Conservation (phyloP, 2,329 filamentous ascomycete species). For the Fusarium tjaetaba region DNA sequence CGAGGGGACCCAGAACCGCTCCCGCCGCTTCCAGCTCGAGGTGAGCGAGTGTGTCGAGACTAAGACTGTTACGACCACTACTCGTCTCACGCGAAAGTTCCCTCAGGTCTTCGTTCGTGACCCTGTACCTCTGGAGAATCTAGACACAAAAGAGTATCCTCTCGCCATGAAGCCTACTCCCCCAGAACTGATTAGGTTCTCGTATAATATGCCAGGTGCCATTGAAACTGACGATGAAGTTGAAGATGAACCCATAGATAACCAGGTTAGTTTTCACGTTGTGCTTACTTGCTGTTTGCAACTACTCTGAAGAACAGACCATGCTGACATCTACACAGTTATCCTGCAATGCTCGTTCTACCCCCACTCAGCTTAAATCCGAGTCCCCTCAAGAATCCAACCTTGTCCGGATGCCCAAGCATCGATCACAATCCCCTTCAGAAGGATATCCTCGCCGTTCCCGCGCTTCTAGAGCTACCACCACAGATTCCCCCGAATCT, state of each 20-base stretch:
- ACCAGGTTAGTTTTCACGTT: constrained; percentile 34
- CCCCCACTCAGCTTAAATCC: constrained; percentile 41
- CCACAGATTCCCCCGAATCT: constrained; percentile 46
- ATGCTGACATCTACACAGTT: constrained; percentile 30
- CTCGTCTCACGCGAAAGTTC: constrained; percentile 84
- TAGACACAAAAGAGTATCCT: constrained; percentile 91
- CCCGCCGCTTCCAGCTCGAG: constrained; percentile 62
- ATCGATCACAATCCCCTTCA: constrained; percentile 48
- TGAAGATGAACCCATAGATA: constrained; percentile 31
- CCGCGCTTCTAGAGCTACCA: constrained; percentile 44
- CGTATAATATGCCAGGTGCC: constrained; percentile 68
- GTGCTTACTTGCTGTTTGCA: background rate
- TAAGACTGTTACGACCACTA: constrained; percentile 87
- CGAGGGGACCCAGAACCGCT: constrained; percentile 51
- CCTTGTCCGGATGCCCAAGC: constrained; percentile 43
- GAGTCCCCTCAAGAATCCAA: constrained; percentile 44
- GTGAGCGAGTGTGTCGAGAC: constrained; percentile 74
- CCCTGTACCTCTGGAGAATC: constrained; percentile 73
- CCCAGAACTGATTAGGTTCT: constrained; percentile 78
- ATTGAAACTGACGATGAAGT: constrained; percentile 42
- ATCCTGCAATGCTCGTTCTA: constrained; percentile 35
- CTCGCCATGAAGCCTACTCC: constrained; percentile 86
- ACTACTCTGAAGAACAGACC: background rate
- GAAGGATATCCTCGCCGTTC: constrained; percentile 47
- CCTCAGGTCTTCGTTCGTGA: constrained; percentile 84